phyloP scores from a whole-genome alignment of 2,329 filamentous ascomycete genomes.

The Hypoxylon sp. region DNA sequence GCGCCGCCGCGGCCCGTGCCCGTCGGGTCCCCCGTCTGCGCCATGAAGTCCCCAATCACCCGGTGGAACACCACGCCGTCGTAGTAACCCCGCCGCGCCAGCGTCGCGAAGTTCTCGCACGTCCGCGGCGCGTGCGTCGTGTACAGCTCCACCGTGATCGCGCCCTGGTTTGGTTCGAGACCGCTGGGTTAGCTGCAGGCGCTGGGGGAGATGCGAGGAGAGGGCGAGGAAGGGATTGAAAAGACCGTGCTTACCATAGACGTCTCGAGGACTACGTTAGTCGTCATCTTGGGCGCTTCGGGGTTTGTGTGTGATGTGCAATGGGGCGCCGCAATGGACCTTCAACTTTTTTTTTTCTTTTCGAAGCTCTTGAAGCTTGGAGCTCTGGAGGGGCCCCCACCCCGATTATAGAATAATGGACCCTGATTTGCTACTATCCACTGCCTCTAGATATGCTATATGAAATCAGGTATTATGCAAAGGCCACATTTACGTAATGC shows the following conservation, averaged over 20 bases:
- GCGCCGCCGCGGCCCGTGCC: conserved; percentile 89
- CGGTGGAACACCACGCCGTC: conserved; percentile 87
- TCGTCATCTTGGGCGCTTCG: conserved; percentile 71
- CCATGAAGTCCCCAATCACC: conserved; percentile 95
- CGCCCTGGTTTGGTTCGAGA: conserved; percentile 67
- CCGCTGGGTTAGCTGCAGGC: conserved; percentile 7
- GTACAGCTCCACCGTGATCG: conserved; percentile 89
- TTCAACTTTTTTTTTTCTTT: not conserved
- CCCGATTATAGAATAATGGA: not conserved
- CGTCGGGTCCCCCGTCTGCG: conserved; percentile 93
- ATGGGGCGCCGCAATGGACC: not conserved
- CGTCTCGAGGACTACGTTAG: conserved; percentile 82
- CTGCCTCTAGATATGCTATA: conserved; percentile 6
- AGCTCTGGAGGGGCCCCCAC: conserved; percentile 27
- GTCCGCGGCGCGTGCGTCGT: conserved; percentile 85
- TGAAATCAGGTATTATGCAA: conserved; percentile 2
- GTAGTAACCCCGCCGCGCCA: conserved; percentile 87
- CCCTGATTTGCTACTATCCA: not conserved
- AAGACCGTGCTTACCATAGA: conserved; percentile 69
- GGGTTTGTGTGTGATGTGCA: not conserved
- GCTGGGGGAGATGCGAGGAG: conserved; percentile 1
- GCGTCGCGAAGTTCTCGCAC: conserved; percentile 85
- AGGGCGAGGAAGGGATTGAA: not conserved
- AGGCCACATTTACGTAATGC: not conserved
- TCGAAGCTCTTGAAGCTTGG: conserved; percentile 21